Conservation (phyloP, 768 basidiomycete genomes). For the Leucogyrophana mollusca region DNA sequence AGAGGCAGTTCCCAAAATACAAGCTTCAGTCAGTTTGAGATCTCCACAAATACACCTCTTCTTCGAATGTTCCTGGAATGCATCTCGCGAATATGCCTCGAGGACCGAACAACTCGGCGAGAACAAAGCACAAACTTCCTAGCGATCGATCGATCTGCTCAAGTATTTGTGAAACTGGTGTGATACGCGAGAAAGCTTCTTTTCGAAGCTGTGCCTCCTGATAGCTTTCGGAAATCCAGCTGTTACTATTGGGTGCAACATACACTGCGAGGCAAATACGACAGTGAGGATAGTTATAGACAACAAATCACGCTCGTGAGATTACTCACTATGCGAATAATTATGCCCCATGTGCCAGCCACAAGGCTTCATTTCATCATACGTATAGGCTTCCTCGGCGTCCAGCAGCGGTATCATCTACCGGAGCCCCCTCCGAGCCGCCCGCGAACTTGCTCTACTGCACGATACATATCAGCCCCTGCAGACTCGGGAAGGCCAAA, state of each 20-base stretch:
- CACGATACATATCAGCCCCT: conserved; percentile 56
- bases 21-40: too few species aligned
- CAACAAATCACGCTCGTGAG: conserved; percentile 6
- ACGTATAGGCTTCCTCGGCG: too few species aligned
- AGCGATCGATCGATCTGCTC: neutral
- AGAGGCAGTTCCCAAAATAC: too few species aligned
- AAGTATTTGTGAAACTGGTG: too few species aligned
- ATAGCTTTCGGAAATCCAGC: conserved; percentile 2
- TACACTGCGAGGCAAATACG: neutral
- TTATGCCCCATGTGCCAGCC: neutral
- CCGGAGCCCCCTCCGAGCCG: conserved; percentile 23
- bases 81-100: too few species aligned
- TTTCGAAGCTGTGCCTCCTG: neutral
- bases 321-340: conserved; percentile 10
- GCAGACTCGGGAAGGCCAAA: conserved; percentile 47
- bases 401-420: neutral
- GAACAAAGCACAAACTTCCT: neutral
- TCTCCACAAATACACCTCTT: too few species aligned
- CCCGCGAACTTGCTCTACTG: conserved; percentile 54
- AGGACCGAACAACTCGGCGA: too few species aligned
- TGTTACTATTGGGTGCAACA: conserved; percentile 5
- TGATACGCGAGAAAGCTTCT: too few species aligned
- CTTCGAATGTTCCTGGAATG: too few species aligned
- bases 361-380: too few species aligned
- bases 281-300: neutral